Conservation (phyloP, 2,329 filamentous ascomycete species). For the Sporothrix euskadiensis region DNA sequence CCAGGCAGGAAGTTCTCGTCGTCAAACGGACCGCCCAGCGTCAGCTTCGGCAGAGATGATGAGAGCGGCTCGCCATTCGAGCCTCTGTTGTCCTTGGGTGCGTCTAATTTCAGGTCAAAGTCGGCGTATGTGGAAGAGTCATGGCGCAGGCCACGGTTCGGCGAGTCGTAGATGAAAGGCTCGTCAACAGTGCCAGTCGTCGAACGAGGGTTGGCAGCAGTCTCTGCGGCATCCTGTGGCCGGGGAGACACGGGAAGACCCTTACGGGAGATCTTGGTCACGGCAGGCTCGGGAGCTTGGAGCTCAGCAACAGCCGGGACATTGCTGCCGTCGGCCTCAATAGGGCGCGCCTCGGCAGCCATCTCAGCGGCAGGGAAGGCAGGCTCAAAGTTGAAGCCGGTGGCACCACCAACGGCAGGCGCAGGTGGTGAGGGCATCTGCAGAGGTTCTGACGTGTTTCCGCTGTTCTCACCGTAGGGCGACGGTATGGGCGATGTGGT, state of each 20-base stretch:
- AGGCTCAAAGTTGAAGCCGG: conserved; percentile 35
- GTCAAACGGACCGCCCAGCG: conserved; percentile 26
- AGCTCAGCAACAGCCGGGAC: conserved; percentile 39
- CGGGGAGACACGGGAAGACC: conserved; percentile 31
- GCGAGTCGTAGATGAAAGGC: conserved; percentile 33
- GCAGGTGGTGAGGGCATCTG: conserved; percentile 28
- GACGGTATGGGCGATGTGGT: conserved; percentile 43
- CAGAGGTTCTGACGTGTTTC: neutral
- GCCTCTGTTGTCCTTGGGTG: conserved; percentile 5
- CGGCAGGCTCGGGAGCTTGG: conserved; percentile 43
- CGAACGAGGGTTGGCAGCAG: conserved; percentile 25
- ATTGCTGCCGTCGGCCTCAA: conserved; percentile 36
- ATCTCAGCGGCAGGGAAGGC: conserved; percentile 46
- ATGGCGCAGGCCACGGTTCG: conserved; percentile 25
- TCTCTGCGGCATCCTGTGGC: neutral
- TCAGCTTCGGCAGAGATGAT: conserved; percentile 24
- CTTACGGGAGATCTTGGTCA: conserved; percentile 35
- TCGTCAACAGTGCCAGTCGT: conserved; percentile 31
- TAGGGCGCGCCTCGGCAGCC: conserved; percentile 1
- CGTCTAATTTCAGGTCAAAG: conserved; percentile 26
- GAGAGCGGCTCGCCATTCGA: neutral
- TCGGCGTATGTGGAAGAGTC: conserved; percentile 25
- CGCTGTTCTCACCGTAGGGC: conserved; percentile 34
- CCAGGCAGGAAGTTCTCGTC: conserved; percentile 25
- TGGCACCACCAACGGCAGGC: conserved; percentile 23